phyloP scores from a whole-genome alignment of 108 stramenopile genomes.

The Fragilariopsis cylindrus region DNA sequence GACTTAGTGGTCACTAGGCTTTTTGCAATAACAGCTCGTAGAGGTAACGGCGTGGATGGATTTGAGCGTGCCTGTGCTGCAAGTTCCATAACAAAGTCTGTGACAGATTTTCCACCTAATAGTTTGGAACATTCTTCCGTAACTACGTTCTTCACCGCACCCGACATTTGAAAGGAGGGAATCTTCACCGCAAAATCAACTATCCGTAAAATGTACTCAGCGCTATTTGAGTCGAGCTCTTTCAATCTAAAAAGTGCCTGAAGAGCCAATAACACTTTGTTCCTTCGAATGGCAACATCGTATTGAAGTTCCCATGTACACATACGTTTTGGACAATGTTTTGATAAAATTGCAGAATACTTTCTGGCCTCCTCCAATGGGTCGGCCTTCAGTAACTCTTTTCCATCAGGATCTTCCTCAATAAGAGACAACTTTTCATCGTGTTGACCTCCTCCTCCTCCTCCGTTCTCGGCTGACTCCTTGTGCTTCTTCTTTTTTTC shows the following conservation, averaged over 20 bases:
- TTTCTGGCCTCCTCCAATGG: constrained; percentile 83
- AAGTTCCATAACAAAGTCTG: constrained; percentile 52
- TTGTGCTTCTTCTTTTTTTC: constrained; percentile 41
- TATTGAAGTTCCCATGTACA: constrained; percentile 87
- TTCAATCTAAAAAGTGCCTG: constrained; percentile 73
- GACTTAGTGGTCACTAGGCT: constrained; percentile 51
- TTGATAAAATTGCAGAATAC: constrained; percentile 69
- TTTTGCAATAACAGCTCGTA: constrained; percentile 61
- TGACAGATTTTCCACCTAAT: constrained; percentile 41
- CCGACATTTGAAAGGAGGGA: constrained; percentile 13
- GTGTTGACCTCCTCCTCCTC: constrained; percentile 61
- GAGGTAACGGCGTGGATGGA: constrained; percentile 41
- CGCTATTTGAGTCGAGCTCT: constrained; percentile 40
- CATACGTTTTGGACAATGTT: constrained; percentile 67
- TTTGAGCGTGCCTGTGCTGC: constrained; percentile 39
- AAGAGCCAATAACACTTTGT: constrained; percentile 86
- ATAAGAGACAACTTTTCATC: constrained; percentile 45
- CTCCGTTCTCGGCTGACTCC: constrained; percentile 34
- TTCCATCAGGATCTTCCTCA: constrained; percentile 90
- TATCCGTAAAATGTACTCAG: constrained; percentile 57
- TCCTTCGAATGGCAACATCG: constrained; percentile 91
- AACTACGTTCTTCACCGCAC: constrained; percentile 48
- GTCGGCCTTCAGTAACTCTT: constrained; percentile 75
- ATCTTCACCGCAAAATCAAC: constrained; percentile 65
- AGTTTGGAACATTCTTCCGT: constrained; percentile 50